phyloP scores from a whole-genome alignment of 352 stramenopile genomes.

The Discostella stelligera region DNA sequence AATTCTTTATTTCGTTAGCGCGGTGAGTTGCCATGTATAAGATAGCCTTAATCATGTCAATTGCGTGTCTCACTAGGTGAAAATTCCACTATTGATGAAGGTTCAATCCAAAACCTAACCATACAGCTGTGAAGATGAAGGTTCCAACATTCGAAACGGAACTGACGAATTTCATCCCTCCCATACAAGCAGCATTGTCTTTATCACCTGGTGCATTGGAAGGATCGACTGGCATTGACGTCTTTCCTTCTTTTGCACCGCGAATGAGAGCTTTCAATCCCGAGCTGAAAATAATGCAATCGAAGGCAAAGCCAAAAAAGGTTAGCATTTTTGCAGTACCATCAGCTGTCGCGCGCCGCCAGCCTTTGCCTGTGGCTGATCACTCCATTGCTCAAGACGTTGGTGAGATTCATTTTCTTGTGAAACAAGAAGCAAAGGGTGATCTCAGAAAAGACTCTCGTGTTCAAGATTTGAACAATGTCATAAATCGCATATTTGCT shows the following conservation, averaged over 20 bases:
- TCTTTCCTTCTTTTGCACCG: slow-evolving; percentile 77
- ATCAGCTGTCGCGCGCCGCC: slow-evolving; percentile 68
- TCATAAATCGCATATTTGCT: slow-evolving; percentile 98
- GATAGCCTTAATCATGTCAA: no score
- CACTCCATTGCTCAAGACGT: slow-evolving; percentile 58
- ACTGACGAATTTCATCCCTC: slow-evolving; percentile 74
- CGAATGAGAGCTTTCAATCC: slow-evolving; percentile 77
- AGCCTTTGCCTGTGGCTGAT: slow-evolving; percentile 41
- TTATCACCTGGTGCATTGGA: slow-evolving; percentile 49
- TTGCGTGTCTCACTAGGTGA: background rate
- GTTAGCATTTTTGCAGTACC: slow-evolving; percentile 86
- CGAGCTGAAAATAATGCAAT: slow-evolving; percentile 93
- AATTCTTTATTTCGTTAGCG: slow-evolving; percentile 92
- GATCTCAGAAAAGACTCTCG: slow-evolving; percentile 99
- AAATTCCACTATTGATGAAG: slow-evolving; percentile 10
- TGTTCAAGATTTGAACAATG: slow-evolving; percentile 99
- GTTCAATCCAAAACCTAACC: slow-evolving; percentile 29
- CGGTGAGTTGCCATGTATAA: no score
- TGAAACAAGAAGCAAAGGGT: slow-evolving; percentile 93
- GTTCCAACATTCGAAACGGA: slow-evolving; percentile 49
- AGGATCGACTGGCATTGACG: slow-evolving; percentile 46
- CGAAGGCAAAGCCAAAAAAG: slow-evolving; percentile 99
- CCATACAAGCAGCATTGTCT: slow-evolving; percentile 80
- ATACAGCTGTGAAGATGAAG: slow-evolving; percentile 43
- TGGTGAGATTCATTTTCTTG: slow-evolving; percentile 83